Evolutionary conservation across 257 asterid genomes (phyloP), one percentile per base, ranked within the genome.

Genomic region (Fraxinus pennsylvanica): DNA sequence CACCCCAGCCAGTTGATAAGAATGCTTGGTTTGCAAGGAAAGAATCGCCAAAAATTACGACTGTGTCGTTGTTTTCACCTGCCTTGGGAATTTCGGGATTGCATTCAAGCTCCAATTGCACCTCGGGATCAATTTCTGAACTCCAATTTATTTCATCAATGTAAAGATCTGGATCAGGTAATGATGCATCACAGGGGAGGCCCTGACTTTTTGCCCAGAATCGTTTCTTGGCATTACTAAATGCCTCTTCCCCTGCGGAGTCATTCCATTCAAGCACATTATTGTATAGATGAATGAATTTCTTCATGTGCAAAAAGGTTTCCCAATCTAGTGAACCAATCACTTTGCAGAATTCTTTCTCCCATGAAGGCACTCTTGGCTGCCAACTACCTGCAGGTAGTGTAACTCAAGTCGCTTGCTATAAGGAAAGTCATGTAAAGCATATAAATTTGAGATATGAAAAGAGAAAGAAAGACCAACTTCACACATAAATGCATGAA

Each of bases 211-310:
- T 78, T 12, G 97, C 91, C 91, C 91, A 91, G 84, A 85, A 93
- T n/a, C 93, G 87, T 43, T 79, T 87, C 84, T 91, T 93, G 5
- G 97, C 97, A 32, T 82, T 82, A 17, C 45, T 74, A 76, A 93
- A 89, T 6, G 96, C 96, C 73, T 90, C 97, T 82, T 89, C 87
- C 21, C 91, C 96, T 6, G 97, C 98, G 21, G 96, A 93, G 85
- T 89, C 97, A 30, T 93, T 74, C 98, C 98, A 93, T 9, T 85
- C 80, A 15, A 85, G 29, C 81, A 93, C 89, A 29, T 90, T 82
- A 14, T 87, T 90, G 22, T 88, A 91, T n/a, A 91, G 87, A 85
- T 88, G 83, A 5, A 47, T 71, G 76, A 80, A 88, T 77, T 81
- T 88, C 90, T 91, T 90, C 87, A 75, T 79, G 50, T 90, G 85